phyloP scores from a whole-genome alignment of 352 stramenopile species.

The Phytophthora constricta region DNA sequence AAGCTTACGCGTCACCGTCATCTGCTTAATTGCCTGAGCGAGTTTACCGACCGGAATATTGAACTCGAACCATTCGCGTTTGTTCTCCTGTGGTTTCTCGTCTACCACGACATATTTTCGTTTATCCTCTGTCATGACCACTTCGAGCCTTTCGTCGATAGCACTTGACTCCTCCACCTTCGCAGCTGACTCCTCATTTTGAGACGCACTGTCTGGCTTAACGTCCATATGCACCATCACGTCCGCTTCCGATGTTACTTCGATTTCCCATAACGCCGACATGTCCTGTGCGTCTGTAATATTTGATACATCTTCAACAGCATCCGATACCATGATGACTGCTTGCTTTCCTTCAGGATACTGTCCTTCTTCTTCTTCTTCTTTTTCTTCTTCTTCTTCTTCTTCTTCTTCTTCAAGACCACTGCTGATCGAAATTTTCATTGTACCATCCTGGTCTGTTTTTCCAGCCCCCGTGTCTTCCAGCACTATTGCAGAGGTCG shows the following conservation, averaged over 20 bases:
- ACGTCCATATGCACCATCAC: constrained; percentile 9
- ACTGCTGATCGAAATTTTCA: no score
- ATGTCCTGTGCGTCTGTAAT: constrained; percentile 3
- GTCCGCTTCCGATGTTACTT: constrained; percentile 22
- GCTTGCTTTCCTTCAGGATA: constrained; percentile 3
- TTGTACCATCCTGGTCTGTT: no score
- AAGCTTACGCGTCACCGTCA: background rate
- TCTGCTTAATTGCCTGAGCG: constrained; percentile 12
- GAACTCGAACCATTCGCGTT: background rate
- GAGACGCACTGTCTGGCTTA: constrained; percentile 8
- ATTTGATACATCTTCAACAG: constrained; percentile 4
- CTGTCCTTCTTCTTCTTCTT: background rate
- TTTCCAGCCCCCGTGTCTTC: no score
- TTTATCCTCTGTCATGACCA: background rate
- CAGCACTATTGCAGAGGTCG: no score
- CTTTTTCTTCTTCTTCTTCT: no score
- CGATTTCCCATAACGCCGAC: no score
- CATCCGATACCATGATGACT: background rate
- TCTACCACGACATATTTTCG: no score
- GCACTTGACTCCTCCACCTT: constrained; percentile 1
- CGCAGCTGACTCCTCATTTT: constrained; percentile 7
- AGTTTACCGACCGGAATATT: background rate
- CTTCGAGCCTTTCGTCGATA: background rate
- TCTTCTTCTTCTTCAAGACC: no score
- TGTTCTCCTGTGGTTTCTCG: constrained; percentile 8